Conservation (phyloP, 306 rosid genomes). For the Mimosa pudica region DNA sequence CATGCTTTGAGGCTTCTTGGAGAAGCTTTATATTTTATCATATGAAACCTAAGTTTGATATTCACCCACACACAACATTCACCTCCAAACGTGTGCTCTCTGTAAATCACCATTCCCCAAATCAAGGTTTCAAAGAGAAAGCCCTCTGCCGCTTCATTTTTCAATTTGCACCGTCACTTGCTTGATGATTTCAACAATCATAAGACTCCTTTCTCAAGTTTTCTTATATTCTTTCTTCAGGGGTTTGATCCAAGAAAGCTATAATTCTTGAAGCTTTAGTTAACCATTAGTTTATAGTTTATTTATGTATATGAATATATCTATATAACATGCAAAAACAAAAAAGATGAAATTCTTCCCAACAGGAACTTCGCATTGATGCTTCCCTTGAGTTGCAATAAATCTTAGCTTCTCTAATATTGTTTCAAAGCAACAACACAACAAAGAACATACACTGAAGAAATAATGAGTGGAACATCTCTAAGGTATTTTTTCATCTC, state of each 20-base stretch:
- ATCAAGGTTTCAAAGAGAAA: too few relatives aligned
- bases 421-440: constrained; percentile 36
- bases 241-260: constrained; percentile 83
- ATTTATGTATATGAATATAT: constrained; percentile 34
- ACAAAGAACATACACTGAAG: constrained; percentile 11
- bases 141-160: too few relatives aligned
- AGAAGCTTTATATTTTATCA: too few relatives aligned
- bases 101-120: too few relatives aligned
- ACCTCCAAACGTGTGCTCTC: too few relatives aligned
- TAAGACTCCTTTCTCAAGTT: constrained; percentile 93
- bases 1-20: too few relatives aligned
- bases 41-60: too few relatives aligned
- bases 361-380: constrained; percentile 45
- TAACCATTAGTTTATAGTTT: background rate
- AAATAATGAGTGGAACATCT: constrained; percentile 40
- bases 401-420: constrained; percentile 55
- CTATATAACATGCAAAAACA: constrained; percentile 35
- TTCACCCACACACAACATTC: too few relatives aligned
- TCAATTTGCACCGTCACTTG: constrained; percentile 76
- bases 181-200: constrained; percentile 77
- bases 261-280: constrained; percentile 61
- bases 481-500: too few relatives aligned
- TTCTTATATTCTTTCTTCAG: constrained; percentile 82
- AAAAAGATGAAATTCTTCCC: constrained; percentile 46
- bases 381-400: constrained; percentile 56